Evolutionary conservation across 768 basidiomycete species (phyloP), one percentile per base, ranked within the genome.

Genomic region (Termitomyces sp.): DNA sequence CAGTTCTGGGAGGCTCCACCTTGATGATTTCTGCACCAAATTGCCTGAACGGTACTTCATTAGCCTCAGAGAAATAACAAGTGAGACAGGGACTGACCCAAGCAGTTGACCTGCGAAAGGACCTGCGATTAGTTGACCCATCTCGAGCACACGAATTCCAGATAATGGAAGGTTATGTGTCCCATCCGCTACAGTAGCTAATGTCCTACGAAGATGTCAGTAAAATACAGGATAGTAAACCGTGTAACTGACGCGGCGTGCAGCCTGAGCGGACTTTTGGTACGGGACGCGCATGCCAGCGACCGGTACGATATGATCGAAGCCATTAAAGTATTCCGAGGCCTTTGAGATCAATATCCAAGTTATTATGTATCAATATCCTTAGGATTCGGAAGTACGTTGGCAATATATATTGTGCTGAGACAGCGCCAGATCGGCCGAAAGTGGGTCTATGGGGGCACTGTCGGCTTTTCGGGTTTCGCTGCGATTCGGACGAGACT

Each of bases 1-100:
- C 87, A 10, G 69, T 71, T 10, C 73, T 74, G 1, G 87, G 86
- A 0, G 85, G 78, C 63, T 89, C 88, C 12, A 88, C 73, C 64
- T 89, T 89, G 70, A 88, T 87, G 15, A 88, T 72, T 56, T 90
- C 86, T 13, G 87, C 88, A 16, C 86, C 87, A 57, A 81, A 88
- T 67, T 88, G 85, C 0, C 86, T 87, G 63, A 44, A 48, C 24
- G 20, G 20, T 36, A 54, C 10, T 29, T 9, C 55, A 41, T 20
- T 5, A 52, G 29, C 18, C 52, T 18, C n/a, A 51, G 26, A 22
- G 10, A 13, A 15, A 55, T 24, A 28, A 6, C 51, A 18, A 1
- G 51, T 31, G 4, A 28, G 20, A 22, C 5, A 18, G 54, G 18
- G 12, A 28, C 76, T 54, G 70, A 87, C 87, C 85, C 85, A 4